phyloP scores from a whole-genome alignment of 257 asterid genomes.

The Solanum corneliomulleri region DNA sequence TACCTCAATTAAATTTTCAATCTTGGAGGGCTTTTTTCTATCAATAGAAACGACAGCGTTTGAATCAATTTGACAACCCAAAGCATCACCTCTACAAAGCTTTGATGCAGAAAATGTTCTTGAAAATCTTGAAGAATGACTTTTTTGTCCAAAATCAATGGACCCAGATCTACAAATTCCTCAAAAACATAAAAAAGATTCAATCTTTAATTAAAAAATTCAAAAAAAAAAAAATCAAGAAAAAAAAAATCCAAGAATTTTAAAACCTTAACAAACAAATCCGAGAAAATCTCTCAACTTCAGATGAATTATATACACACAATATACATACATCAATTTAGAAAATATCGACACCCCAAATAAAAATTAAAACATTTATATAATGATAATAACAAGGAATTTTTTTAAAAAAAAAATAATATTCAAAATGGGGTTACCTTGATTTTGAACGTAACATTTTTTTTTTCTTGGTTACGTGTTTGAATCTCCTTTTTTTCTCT shows the following conservation, averaged over 20 bases:
- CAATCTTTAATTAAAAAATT: background rate
- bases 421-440: background rate
- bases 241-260: background rate
- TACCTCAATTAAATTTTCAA: slow-evolving; percentile 30
- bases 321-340: background rate
- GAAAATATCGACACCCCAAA: background rate
- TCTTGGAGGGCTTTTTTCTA: slow-evolving; percentile 24
- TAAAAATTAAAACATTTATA: background rate
- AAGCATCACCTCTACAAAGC: slow-evolving; percentile 6
- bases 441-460: slow-evolving; percentile 6
- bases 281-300: background rate
- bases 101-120: slow-evolving; percentile 36
- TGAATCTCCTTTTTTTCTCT: background rate
- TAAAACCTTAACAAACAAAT: background rate
- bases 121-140: slow-evolving; percentile 30
- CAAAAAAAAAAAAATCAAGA: background rate
- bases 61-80: slow-evolving; percentile 16
- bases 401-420: background rate
- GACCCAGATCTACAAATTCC: slow-evolving; percentile 42
- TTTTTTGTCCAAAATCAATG: slow-evolving; percentile 36
- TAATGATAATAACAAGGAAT: background rate
- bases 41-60: slow-evolving; percentile 30
- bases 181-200: background rate
- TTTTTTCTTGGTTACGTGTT: background rate
- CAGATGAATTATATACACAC: background rate